Evolutionary conservation across 352 stramenopile genomes (phyloP).

Genomic region (Globisporangium perplexum): DNA sequence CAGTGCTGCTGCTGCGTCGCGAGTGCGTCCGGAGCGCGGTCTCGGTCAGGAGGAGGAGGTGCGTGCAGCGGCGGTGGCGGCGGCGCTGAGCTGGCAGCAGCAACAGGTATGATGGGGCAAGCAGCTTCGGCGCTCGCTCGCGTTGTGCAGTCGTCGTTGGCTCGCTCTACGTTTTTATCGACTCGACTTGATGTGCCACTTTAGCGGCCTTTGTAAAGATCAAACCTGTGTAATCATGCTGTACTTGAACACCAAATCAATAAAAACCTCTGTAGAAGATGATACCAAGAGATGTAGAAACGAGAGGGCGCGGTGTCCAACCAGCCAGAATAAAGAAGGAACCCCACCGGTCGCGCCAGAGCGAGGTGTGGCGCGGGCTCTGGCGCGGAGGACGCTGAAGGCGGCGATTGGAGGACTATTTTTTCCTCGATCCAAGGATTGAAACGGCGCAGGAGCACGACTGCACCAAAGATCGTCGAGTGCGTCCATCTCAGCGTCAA

Average conservation of each 20-base stretch:
- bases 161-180: not conserved
- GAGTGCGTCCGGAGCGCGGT: not conserved
- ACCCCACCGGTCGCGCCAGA: constrained; percentile 2
- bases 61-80: no score
- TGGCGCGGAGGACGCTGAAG: not conserved
- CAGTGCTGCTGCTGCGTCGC: constrained; percentile 1
- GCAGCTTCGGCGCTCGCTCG: not conserved
- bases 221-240: no score
- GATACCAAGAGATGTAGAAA: not conserved
- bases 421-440: not conserved
- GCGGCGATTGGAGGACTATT: not conserved
- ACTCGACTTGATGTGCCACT: not conserved
- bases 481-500: no score
- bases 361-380: not conserved
- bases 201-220: not conserved
- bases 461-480: not conserved
- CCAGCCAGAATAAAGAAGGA: constrained; percentile 13
- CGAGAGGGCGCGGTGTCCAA: not conserved
- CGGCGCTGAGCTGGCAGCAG: no score
- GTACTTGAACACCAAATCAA: no score
- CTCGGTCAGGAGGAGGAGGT: not conserved
- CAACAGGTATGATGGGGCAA: not conserved
- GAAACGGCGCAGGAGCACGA: not conserved
- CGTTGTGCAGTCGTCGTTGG: not conserved
- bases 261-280: not conserved